phyloP scores from a whole-genome alignment of 2,329 filamentous ascomycete genomes.

The Colletotrichum coccodes region DNA sequence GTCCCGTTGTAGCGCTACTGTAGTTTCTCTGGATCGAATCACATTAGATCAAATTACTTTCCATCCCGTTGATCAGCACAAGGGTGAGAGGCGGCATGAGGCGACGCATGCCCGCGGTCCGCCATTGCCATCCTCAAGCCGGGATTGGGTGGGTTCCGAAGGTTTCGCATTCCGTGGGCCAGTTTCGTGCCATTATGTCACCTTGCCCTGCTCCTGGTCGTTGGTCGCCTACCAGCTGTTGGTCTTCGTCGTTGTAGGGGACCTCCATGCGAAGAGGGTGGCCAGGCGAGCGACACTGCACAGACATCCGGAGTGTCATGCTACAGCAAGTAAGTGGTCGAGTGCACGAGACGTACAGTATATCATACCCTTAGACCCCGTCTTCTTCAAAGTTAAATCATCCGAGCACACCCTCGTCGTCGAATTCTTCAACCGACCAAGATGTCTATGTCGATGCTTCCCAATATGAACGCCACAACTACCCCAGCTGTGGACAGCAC shows the following conservation, averaged over 20 bases:
- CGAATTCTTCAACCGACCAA: not conserved
- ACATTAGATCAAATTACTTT: not conserved
- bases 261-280: constrained; percentile 7
- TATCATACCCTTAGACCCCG: constrained; percentile 4
- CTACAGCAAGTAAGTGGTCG: not conserved
- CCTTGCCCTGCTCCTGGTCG: not conserved
- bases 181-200: constrained; percentile 1
- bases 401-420: not conserved
- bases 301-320: not conserved
- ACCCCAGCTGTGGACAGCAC: not conserved
- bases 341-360: not conserved
- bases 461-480: constrained; percentile 12
- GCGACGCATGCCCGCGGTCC: not conserved
- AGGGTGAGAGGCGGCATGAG: not conserved
- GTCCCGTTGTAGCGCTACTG: not conserved
- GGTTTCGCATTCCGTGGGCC: constrained; percentile 12
- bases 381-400: not conserved
- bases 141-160: constrained; percentile 9
- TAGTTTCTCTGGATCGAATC: not conserved
- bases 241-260: not conserved
- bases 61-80: constrained; percentile 9
- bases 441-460: constrained; percentile 12
- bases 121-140: not conserved
- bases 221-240: not conserved
- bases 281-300: not conserved